Conservation (phyloP, 306 rosid species). For the Glycine latifolia region DNA sequence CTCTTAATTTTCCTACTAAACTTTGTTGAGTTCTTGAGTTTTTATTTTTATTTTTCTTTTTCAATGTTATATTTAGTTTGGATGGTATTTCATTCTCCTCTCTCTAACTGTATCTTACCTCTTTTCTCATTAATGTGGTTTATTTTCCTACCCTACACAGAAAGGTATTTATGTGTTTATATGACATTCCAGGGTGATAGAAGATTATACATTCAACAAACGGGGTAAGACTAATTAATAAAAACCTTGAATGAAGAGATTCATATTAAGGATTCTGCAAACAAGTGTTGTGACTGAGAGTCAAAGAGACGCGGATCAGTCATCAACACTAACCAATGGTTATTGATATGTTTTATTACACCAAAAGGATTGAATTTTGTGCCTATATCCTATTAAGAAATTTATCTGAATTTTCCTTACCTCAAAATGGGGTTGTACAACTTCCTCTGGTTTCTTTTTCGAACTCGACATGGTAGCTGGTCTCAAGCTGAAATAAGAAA, state of each 20-base stretch:
- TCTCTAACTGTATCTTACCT: too few relatives aligned
- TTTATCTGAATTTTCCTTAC: constrained; percentile 48
- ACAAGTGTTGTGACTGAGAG: neutral
- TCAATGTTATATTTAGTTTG: too few relatives aligned
- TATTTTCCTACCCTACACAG: too few relatives aligned
- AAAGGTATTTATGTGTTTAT: neutral
- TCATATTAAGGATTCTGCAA: constrained; percentile 7
- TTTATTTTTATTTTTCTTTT: too few relatives aligned
- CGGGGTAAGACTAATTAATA: neutral
- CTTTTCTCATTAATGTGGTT: too few relatives aligned
- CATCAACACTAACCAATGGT: neutral
- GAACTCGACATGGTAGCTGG: constrained; percentile 49
- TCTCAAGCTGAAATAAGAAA: constrained; percentile 67
- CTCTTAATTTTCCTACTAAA: constrained; percentile 1
- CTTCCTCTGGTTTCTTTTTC: constrained; percentile 71
- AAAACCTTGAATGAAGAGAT: constrained; percentile 21
- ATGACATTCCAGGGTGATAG: neutral
- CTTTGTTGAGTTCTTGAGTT: neutral
- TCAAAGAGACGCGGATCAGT: constrained; percentile 11
- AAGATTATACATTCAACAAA: neutral
- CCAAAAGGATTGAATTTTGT: constrained; percentile 26
- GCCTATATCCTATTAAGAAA: constrained; percentile 36
- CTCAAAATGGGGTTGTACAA: constrained; percentile 60
- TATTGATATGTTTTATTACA: neutral
- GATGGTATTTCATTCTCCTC: too few relatives aligned